Evolutionary conservation across 495 filamentous ascomycete species (phyloP).

Genomic region (Neurospora discreta): DNA sequence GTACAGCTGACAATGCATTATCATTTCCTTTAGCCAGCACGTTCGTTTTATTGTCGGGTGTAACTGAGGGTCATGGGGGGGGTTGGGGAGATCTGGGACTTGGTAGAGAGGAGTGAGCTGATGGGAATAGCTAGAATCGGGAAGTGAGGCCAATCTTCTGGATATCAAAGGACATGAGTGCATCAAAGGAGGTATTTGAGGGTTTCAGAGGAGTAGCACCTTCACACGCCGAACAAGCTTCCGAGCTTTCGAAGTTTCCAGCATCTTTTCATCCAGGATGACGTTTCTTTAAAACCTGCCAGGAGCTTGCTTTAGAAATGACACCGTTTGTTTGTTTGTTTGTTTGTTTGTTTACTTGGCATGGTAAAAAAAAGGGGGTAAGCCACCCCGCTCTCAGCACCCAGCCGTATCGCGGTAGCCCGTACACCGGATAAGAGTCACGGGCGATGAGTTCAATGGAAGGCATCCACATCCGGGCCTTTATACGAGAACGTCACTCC

Average conservation of each 20-base stretch:
- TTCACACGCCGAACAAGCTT: neutral
- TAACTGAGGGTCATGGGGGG: neutral
- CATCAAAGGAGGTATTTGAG: neutral
- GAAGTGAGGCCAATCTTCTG: neutral
- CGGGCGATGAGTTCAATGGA: neutral
- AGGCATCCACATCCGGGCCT: neutral
- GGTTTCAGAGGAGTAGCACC: neutral
- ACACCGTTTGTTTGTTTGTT: neutral
- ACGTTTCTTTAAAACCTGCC: neutral
- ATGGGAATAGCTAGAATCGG: neutral
- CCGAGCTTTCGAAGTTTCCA: neutral
- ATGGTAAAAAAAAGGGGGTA: neutral
- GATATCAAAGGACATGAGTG: neutral
- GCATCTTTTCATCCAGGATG: neutral
- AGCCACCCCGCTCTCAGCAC: neutral
- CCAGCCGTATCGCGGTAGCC: neutral
- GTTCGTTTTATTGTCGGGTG: neutral
- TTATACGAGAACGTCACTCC: neutral
- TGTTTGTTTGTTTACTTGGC: neutral
- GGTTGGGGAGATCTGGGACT: neutral
- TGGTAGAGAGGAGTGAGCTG: neutral
- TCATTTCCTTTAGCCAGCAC: slow-evolving; percentile 11
- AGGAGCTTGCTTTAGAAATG: neutral
- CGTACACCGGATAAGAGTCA: neutral
- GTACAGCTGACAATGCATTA: slow-evolving; percentile 27